Base-by-base conservation (phyloP, 371 early-diverging fungal genomes). In the Basidiobolus meristosporus region DNA sequence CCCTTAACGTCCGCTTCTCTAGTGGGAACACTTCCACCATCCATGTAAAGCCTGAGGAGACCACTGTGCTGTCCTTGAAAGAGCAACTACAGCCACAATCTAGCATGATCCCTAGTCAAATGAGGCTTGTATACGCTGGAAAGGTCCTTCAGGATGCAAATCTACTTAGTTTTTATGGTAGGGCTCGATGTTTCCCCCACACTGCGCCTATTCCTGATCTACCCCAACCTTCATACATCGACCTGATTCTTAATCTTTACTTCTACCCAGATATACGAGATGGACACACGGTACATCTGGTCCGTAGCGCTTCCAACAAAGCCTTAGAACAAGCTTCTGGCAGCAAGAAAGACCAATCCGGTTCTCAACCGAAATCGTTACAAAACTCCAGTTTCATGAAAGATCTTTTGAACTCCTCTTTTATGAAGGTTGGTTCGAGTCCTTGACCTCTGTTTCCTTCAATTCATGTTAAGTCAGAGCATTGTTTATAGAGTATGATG, bases 121-220 rank as follows among this genome's bases (percentile, higher is more conserved):
- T 82, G 50, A 60, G 77, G 21, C 54, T 84, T n/a, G 76, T 84
- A 37, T 70, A 72, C 45, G 70, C 73, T 23, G 80, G 82, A 42
- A 51, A 67, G 38, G 73, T 83, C 31, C 50, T 84, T 16, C 73
- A 70, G 49, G 78, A 82, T 59, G 77, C 70, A 68, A 58, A 65
- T 60, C 42, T 47, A 42, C 51, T 47, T 28, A 9, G 34, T 7
- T 31, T 14, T 31, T 14, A 20, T 1, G 38, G 12, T 14, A 30
- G 22, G 38, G 17, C 16, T 12, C 16, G 37, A 14, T 30, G 32
- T 7, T 4, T 20, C 12, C 12, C 12, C 21, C 30, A 9, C 16
- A 17, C 26, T 18, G 20, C 35, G 38, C 7, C 16, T 11, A 40
- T 35, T 17, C 33, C 26, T 21, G 36, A 5, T 22, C 38, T 45